Base-by-base conservation (phyloP, 2,329 filamentous ascomycete species). In the Penicillium glabrum region DNA sequence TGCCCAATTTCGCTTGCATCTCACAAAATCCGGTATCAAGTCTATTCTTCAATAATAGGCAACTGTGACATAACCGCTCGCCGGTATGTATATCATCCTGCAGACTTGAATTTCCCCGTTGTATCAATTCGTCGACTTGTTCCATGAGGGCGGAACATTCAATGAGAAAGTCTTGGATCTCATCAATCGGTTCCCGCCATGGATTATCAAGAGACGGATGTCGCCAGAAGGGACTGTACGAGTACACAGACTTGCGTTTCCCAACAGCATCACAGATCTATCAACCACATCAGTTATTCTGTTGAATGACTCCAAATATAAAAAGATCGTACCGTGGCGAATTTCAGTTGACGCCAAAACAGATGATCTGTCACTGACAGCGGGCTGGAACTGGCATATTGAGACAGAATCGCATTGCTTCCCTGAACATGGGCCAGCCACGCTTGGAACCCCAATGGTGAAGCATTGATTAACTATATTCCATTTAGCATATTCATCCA, bases 381-480 rank as follows among this genome's bases (percentile, higher is more conserved):
- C 16, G 60, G 43, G 21, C 51, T 53, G 19, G 35, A 53, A 21
- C 43, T 29, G 19, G 44, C 26, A 39, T 57, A 55, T 37, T 62
- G 59, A 16, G 33, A 47, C 8, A 59, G 51, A n/a, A 61, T 56
- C 31, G 63, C 62, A 52, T 59, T 63, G 43, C 62, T 59, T 31
- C 63, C 62, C 46, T 65, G 62, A 4, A 67, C 59, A 59, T 67
- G 62, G 7, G 62, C 60, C 35, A 65, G 58, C 59, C 65, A 67
- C 27, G 59, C 63, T 27, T 50, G 54, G n/a, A 65, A 65, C 1
- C 62, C 64, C 21, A 62, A 57, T 2, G 58, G 60, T 3, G 61
- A 66, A 23, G 57, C 62, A 53, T 62, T 64, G 33, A 67, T 59
- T 31, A 65, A 54, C 61, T 65, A 29, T 5, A 39, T 9, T 7